These are phyloP conservation scores for Pelargonium myrrhifolium DNA, from an alignment of 441 rosid species.

Conservation along the genomic window DNA sequence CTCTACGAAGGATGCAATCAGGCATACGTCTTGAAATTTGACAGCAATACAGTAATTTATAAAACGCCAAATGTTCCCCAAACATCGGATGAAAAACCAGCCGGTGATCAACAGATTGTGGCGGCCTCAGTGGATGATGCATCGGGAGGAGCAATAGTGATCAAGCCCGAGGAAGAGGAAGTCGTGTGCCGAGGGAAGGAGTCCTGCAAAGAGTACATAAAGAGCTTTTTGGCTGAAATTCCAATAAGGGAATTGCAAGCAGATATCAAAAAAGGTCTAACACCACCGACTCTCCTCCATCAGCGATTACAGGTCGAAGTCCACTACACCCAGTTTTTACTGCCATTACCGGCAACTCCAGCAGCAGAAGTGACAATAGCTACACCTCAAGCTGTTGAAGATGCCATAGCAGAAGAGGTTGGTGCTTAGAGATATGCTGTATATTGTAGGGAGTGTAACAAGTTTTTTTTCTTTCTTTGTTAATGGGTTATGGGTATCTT, in stretches of 20 bases:
- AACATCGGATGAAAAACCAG: constrained; percentile 34
- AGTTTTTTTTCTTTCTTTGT: constrained; percentile 10
- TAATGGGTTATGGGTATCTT: constrained; percentile 14
- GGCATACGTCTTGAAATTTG: constrained; percentile 81
- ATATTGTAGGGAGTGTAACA: constrained; percentile 32
- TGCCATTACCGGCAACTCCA: constrained; percentile 12
- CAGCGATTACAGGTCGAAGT: constrained; percentile 79
- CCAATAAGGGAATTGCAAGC: constrained; percentile 73
- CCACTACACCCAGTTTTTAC: constrained; percentile 47
- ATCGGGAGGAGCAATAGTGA: constrained; percentile 13
- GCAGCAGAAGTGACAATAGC: constrained; percentile 18
- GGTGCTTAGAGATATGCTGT: constrained; percentile 22
- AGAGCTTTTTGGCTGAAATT: constrained; percentile 84
- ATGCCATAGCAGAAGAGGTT: constrained; percentile 12
- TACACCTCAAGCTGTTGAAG: constrained; percentile 8
- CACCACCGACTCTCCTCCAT: constrained; percentile 55
- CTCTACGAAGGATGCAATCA: constrained; percentile 81
- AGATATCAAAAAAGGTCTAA: constrained; percentile 70
- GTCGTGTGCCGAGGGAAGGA: constrained; percentile 63
- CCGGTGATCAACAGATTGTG: constrained; percentile 31
- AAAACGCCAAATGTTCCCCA: constrained; percentile 28
- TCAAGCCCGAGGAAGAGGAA: constrained; percentile 28
- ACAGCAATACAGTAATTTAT: constrained; percentile 38
- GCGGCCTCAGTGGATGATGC: constrained; percentile 20
- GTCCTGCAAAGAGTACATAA: constrained; percentile 83